phyloP scores from a whole-genome alignment of 768 basidiomycete genomes.

The Suillus clintonianus region DNA sequence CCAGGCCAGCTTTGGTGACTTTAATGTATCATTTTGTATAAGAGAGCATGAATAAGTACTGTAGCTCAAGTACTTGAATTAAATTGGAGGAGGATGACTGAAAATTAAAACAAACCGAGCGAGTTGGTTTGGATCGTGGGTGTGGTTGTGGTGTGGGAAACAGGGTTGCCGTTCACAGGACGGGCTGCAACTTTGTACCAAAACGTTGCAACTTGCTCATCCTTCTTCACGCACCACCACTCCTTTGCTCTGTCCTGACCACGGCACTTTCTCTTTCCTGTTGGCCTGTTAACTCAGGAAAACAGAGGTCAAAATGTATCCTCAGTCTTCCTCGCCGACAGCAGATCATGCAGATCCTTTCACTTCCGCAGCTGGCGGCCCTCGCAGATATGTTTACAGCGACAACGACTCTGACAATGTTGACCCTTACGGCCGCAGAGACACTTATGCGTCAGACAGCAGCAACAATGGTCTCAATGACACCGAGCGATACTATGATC shows the following conservation, averaged over 20 bases:
- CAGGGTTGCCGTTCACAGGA: constrained; percentile 13
- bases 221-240: constrained; percentile 11
- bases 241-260: constrained; percentile 16
- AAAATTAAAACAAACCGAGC: constrained; percentile 5
- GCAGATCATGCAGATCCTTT: constrained; percentile 72
- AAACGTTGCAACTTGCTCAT: neutral
- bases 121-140: constrained; percentile 19
- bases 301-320: constrained; percentile 40
- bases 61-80: neutral
- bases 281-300: constrained; percentile 15
- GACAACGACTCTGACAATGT: constrained; percentile 76
- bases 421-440: constrained; percentile 62
- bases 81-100: neutral
- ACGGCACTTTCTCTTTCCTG: constrained; percentile 7
- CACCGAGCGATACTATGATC: constrained; percentile 63
- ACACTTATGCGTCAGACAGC: constrained; percentile 70
- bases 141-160: constrained; percentile 26
- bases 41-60: neutral
- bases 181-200: constrained; percentile 1
- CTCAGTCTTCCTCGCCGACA: constrained; percentile 57
- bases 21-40: too few relatives aligned
- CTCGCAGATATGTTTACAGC: constrained; percentile 55
- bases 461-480: constrained; percentile 56
- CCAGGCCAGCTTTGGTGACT: neutral
- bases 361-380: constrained; percentile 39